Base-by-base conservation (phyloP, 768 basidiomycete genomes). In the Tricholoma saponaceum region DNA sequence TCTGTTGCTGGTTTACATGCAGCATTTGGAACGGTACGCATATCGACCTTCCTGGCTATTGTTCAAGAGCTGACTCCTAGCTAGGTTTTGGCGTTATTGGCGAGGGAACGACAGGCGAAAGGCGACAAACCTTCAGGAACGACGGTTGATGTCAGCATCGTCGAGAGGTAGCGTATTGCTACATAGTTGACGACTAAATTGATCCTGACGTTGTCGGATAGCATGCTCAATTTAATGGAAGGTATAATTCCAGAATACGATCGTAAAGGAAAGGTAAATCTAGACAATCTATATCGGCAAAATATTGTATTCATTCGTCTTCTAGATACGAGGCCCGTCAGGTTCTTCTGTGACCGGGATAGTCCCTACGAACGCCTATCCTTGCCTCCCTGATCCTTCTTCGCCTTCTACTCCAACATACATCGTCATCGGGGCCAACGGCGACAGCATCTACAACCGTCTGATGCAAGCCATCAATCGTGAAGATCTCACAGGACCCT, bases 151-250 rank as follows among this genome's bases (percentile, higher is more conserved):
- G 87, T 89, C 20, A 88, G 87, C 69, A 89, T 89, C 25, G 74
- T 87, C 60, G 86, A 89, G 65, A 88, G 87, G 87, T 80, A 50
- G 44, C 64, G 46, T 22, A 20, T 26, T 23, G 8, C n/a, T n/a
- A n/a, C n/a, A n/a, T 35, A 44, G 8, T 8, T 13, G 16, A 26
- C 13, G 12, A 18, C 12, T 6, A 5, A 8, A 25, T 6, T 23
- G 20, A 33, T 1, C 7, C 30, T 54, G 22, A 56, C 32, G 3
- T 30, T 18, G 22, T 51, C 30, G 46, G 13, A 46, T 56, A 89
- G 86, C 63, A 88, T 89, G 86, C 70, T 89, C 4, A 89, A 87
- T 64, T 70, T 87, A 50, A 89, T 88, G 87, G 87, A 89, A 63
- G 87, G 87, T 2, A 82, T 89, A 58, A 83, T 88, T 50, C 87